Evolutionary conservation across 257 asterid genomes (phyloP), one percentile per base, ranked within the genome.

Genomic region (Rubia yunnanensis): DNA sequence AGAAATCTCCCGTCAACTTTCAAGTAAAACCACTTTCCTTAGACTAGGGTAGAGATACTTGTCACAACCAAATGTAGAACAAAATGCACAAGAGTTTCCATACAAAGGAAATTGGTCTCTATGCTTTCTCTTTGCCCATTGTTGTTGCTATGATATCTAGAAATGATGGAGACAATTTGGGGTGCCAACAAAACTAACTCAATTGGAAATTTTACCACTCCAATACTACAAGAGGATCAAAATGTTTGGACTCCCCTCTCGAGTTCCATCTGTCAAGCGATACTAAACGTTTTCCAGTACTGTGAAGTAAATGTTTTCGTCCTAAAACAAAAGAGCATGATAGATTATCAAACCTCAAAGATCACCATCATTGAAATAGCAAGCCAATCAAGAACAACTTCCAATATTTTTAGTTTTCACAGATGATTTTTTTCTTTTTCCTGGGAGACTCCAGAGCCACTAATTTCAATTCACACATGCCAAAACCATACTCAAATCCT

Each of bases 21-120:
- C 8, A 44, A 44, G 52, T 3, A 68, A 67, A 39, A 10, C 54
- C 60, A 60, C 24, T 54, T 60, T 60, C 73, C 67, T 49, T 30
- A 5, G 9, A 28, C 17, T 30, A 18, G 22, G 18, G 69, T 17
- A 39, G 23, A 48, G 23, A 48, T 30, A 10, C 59, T n/a, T 10
- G 18, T 10, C 26, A 10, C 46, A 5, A 10, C 18, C 52, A 44
- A 44, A 30, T 46, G 38, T 48, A 46, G 24, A 64, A 28, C 46
- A 54, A 48, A 30, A 31, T 28, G 28, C 46, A 27, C 38, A 15
- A 63, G 52, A 1, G 15, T 48, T 64, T 7, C 41, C 58, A 44
- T 4, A 22, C n/a, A 28, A 46, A 44, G 57, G 17, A 18, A 27
- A 6, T 64, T 48, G 17, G 60, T n/a, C 46, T 30, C 7, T 17